Evolutionary conservation across 2,329 filamentous ascomycete genomes (phyloP), one percentile per base, ranked within the genome.

Genomic region (Sporothrix phasma): DNA sequence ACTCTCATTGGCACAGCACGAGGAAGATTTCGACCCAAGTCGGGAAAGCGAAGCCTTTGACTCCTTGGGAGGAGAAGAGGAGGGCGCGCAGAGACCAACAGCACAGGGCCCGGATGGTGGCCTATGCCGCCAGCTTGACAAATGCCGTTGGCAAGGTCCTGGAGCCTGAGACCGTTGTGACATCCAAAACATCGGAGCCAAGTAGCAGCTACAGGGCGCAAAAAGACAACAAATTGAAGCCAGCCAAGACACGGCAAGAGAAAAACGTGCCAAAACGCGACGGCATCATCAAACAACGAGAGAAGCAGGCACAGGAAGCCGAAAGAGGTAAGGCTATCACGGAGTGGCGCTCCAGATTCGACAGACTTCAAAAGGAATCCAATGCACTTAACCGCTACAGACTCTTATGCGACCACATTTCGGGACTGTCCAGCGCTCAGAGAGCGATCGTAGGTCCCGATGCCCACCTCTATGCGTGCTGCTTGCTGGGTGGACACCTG

Each of bases 121-220:
- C 80, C 1, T 92, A 91, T 71, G 86, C 88, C 1, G 86, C 85
- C 13, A 89, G 86, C 72, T 76, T 91, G 54, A 88, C 86, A 0
- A 87, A 85, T 64, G 78, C 84, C 0, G 77, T 80, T 1, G 87
- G 86, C 3, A 88, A 85, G 67, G 76, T 76, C 2, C 78, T 90
- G 5, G 79, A 87, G 26, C 86, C 86, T 0, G 86, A 90, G 71
- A 83, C 78, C 3, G 82, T 90, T 58, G 80, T 87, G 1, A 79
- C 82, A 22, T 26, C 15, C 17, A 51, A 60, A 22, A 15, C 54
- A 29, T 2, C 24, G 3, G 34, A 49, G 29, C 29, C 43, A 24
- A 19, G n/a, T 29, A 13, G 24, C 11, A 29, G 24, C 15, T 49
- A 22, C 22, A 62, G 34, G 0, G 19, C 15, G 31, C n/a, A n/a